These are phyloP conservation scores for Parastagonospora avenae DNA, from an alignment of 2,329 filamentous ascomycete species.

Conservation along the genomic window DNA sequence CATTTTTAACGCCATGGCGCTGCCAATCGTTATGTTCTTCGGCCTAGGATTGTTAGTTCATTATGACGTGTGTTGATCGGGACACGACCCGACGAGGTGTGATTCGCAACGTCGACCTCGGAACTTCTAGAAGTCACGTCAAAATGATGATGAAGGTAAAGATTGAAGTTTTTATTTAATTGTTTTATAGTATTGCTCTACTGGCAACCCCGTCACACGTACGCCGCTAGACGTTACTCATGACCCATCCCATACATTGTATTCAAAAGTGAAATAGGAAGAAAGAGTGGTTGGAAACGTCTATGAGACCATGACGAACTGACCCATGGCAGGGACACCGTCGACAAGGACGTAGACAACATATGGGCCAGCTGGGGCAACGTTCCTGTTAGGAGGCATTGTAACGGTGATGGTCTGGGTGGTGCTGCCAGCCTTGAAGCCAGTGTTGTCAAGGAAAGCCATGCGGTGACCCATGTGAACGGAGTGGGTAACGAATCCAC, in stretches of 20 bases:
- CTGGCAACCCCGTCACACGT: no score
- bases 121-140: neutral
- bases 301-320: slow-evolving; percentile 55
- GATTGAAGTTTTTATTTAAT: neutral
- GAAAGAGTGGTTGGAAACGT: neutral
- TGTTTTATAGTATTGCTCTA: neutral
- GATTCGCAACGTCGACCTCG: neutral
- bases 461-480: slow-evolving; percentile 67
- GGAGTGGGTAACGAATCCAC: slow-evolving; percentile 65
- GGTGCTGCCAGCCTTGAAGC: slow-evolving; percentile 51
- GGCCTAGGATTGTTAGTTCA: neutral
- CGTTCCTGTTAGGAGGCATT: slow-evolving; percentile 60
- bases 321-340: slow-evolving; percentile 59
- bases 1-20: neutral
- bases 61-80: neutral
- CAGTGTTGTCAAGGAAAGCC: slow-evolving; percentile 57
- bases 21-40: no score
- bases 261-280: neutral
- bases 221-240: no score
- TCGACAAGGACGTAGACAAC: slow-evolving; percentile 64
- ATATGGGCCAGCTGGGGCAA: slow-evolving; percentile 65
- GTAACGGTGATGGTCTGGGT: slow-evolving; percentile 57
- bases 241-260: no score
- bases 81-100: neutral
- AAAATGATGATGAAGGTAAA: no score